Base-by-base conservation (phyloP, 441 rosid species). In the Theobroma grandiflorum region DNA sequence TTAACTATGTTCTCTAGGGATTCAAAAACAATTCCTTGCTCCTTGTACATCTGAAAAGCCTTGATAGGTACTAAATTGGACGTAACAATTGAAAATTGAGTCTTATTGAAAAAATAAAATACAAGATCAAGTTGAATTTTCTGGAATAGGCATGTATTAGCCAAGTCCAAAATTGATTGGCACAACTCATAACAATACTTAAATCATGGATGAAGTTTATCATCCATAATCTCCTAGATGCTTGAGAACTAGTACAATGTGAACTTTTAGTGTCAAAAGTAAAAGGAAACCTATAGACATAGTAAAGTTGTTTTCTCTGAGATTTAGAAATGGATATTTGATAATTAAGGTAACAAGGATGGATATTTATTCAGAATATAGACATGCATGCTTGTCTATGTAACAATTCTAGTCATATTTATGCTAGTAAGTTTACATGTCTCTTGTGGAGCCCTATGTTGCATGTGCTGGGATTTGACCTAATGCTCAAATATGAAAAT, bases 31-130 rank as follows among this genome's bases (percentile, higher is more conserved):
- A 11, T 35, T 37, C 45, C 10, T 2, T 35, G n/a, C 18, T 65
- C 47, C 70, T 65, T 9, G 18, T n/a, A 38, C 18, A 49, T 8
- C 70, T 65, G 47, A 40, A 37, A 40, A 65, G 47, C 49, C 70
- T 65, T 65, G 16, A 65, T 18, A 38, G 18, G 11, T 16, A 3
- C 12, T 43, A 42, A 43, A 11, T 20, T 45, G 35, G 74, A 69
- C 57, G 14, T 43, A 69, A 7, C 37, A 45, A 22, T 69, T 69
- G 74, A 18, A 69, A 69, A 47, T 69, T 47, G 57, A 69, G 20
- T 47, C 31, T 68, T 68, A 42, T 40, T 6, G 33, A 20, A 3
- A 0, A 12, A 67, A 68, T 5, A 22, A 68, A 42, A 18, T 33
- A 10, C 26, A 26, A 68, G 26, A 37, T 38, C 52, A 22, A 22